Evolutionary conservation across 257 asterid species (phyloP), one percentile per base, ranked within the genome.

Genomic region (Solanum sparsipilum): DNA sequence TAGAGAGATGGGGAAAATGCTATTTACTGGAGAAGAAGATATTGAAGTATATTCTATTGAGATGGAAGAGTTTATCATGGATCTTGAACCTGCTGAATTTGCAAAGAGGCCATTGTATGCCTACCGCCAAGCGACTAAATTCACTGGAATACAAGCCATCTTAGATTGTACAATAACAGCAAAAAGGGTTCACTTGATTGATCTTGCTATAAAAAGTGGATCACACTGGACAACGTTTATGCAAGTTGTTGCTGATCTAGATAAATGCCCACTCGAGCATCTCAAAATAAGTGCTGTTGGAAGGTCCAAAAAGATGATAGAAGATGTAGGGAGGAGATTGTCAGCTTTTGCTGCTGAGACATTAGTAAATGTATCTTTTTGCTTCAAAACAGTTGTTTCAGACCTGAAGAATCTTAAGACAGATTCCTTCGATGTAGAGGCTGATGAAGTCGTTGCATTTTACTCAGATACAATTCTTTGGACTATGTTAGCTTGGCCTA

Each of bases 241-340:
- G 91, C 90, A 92, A 67, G 92, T 90, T 88, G 89, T 90, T 15
- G 88, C 92, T 12, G 86, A 88, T 10, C 15, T n/a, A 32, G 63
- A 84, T 68, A 3, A 70, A 91, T 52, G 83, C 90, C 84, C 88
- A 29, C 81, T 92, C 91, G 73, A 93, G 87, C 89, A 48, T 84
- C 92, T 93, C 84, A 93, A 88, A 90, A 91, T 93, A 56, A 91
- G 91, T 11, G 92, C 91, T 2, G 92, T 92, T 27, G 92, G 93
- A 85, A 87, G 90, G 11, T 86, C 88, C 0, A 75, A 10, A 36
- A 36, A 0, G 83, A 36, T 21, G 65, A 86, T 89, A 39, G 91
- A 90, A 75, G 92, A 70, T 31, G 90, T 88, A 32, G 93, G 94
- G 29, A 86, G 89, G 85, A n/a, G 86, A 34, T 82, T 91, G 68